Conservation (phyloP, 345 rosid species). For the Eucalyptus marginata region DNA sequence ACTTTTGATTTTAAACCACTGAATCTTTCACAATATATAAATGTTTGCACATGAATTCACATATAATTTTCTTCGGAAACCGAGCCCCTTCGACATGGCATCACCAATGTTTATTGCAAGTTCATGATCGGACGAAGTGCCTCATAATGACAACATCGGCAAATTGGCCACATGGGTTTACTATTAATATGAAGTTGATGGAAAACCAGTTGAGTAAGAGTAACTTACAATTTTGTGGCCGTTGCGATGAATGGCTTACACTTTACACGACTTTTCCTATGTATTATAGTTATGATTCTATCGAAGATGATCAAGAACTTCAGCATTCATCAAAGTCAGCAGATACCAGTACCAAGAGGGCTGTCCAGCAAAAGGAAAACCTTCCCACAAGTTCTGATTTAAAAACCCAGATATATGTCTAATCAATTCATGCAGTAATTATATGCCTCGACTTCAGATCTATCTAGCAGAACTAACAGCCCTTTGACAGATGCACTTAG, state of each 20-base stretch:
- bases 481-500: background rate
- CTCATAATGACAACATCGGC: background rate
- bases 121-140: background rate
- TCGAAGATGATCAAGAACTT: background rate
- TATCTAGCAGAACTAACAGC: background rate
- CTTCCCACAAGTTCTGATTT: background rate
- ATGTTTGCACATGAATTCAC: background rate
- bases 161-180: background rate
- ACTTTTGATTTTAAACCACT: background rate
- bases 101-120: background rate
- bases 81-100: background rate
- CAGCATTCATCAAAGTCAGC: background rate
- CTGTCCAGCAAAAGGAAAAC: background rate
- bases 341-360: background rate
- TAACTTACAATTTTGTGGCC: background rate
- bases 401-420: background rate
- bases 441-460: background rate
- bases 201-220: background rate
- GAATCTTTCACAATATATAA: background rate
- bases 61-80: background rate
- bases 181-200: background rate
- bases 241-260: background rate
- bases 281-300: background rate
- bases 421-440: background rate
- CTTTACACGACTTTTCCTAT: background rate